Evolutionary conservation across 1,284 basidiomycete genomes (phyloP).

Genomic region (Xanthoconium separans): DNA sequence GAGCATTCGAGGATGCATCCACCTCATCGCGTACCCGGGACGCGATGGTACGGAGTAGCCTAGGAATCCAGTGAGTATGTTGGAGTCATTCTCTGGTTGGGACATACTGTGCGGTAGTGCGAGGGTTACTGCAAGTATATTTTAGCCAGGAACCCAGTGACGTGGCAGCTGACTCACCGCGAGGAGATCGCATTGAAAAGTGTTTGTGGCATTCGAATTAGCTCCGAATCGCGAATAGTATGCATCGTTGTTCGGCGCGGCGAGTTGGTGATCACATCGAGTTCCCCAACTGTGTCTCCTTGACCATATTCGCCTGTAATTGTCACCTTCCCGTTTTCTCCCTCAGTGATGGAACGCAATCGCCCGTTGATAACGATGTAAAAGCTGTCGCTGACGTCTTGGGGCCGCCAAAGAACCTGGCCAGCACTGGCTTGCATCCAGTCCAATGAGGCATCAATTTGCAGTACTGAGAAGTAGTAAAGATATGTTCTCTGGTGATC

Average conservation of each 20-base stretch:
- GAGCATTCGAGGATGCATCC: constrained; percentile 51
- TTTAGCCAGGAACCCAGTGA: background rate
- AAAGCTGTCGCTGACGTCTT: constrained; percentile 90
- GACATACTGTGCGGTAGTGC: constrained; percentile 88
- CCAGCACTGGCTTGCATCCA: constrained; percentile 98
- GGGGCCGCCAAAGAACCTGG: constrained; percentile 89
- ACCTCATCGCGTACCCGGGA: constrained; percentile 86
- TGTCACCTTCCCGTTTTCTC: constrained; percentile 69
- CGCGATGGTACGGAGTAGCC: constrained; percentile 89
- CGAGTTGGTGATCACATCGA: constrained; percentile 98
- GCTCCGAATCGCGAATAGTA: constrained; percentile 96
- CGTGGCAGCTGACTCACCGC: constrained; percentile 44
- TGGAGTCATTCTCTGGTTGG: background rate
- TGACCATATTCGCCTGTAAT: constrained; percentile 95
- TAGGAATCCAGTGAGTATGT: constrained; percentile 28
- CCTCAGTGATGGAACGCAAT: constrained; percentile 78
- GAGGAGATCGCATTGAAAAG: constrained; percentile 96
- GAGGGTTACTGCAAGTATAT: constrained; percentile 69
- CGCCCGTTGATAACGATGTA: constrained; percentile 99
- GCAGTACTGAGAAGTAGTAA: constrained; percentile 63
- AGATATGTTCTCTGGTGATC: background rate
- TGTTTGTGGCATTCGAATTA: constrained; percentile 97
- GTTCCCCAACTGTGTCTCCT: constrained; percentile 82
- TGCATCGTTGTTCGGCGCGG: constrained; percentile 88
- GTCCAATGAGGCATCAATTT: constrained; percentile 96